Evolutionary conservation across 345 rosid genomes (phyloP), one percentile per base, ranked within the genome.

Genomic region (Eucalyptus cloeziana): DNA sequence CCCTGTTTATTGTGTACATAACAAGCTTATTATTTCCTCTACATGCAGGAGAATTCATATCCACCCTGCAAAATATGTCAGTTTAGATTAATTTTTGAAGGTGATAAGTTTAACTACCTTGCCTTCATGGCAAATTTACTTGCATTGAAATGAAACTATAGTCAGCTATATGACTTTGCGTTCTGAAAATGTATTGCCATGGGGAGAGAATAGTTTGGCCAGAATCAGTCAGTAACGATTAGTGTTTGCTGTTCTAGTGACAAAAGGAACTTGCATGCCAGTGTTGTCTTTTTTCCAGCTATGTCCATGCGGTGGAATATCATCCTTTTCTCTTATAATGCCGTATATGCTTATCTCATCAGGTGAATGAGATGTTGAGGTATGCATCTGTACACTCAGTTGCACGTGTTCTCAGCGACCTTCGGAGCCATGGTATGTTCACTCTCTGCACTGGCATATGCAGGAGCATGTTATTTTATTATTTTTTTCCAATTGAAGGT

Each of bases 331-430:
- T 86, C 54, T 86, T 47, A 17, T 31, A 87, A 87, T 49, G 79
- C 49, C n/a, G 56, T 89, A 17, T 89, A 79, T 31, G 10, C 31
- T 50, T 56, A 89, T 86, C 88, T 86, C 90, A 47, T 88, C 93
- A 96, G 99, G 96, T 93, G 85, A 94, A 93, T 90, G 96, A 94
- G 92, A 93, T 98, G 94, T 90, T 94, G 49, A 95, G 97, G 93
- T 94, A 91, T 91, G 91, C 95, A 56, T 93, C 99, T 22, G 88
- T 92, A 89, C 88, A 96, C 58, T 91, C 93, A 89, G 94, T 95
- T 92, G 95, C 97, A 83, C 92, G 92, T 86, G 91, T 95, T 60
- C 64, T 97, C 86, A 94, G 95, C 91, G 94, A 95, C 91, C 95
- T 96, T 86, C 96, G 98, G 86, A 95, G 96, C 92, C 94, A 95